Evolutionary conservation across 495 filamentous ascomycete species (phyloP), one percentile per base, ranked within the genome.

Genomic region (Aspergillus leporis): DNA sequence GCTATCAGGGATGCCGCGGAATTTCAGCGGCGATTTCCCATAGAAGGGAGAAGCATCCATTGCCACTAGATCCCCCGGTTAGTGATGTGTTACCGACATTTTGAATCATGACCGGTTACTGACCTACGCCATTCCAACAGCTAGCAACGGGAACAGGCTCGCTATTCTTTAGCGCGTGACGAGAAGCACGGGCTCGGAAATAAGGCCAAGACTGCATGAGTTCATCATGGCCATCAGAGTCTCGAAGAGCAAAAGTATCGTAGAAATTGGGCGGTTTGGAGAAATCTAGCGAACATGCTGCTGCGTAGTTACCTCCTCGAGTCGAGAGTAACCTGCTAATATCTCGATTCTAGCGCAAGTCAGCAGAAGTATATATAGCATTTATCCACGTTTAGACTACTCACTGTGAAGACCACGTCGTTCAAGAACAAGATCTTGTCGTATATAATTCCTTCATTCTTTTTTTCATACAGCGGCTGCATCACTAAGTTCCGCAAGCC

Each of bases 211-310:
- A 87, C 56, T 84, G 79, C 57, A 84, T 83, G 8, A 85, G 70
- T 16, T 81, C 74, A 55, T 86, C 83, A 54, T 83, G 69, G 47
- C 91, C 92, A 3, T 75, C 61, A 8, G 75, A 72, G 67, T 95
- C 92, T 3, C 91, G 87, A 6, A 93, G 78, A 19, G 92, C 92
- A 66, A 95, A 94, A 2, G 90, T 92, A 66, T 95, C 92, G 72
- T 94, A 93, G 74, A 86, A 92, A 4, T 63, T 36, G 3, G 89
- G 86, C 0, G 88, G 85, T 31, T 82, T 81, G 10, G 79, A 73
- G 64, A 91, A 94, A 66, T 96, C 92, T 58, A 95, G 73, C 0
- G 89, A 83, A 70, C 92, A 96, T 16, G 89, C 90, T 0, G 92
- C 90, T 4, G 88, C 90, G 61, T 93, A 96, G 30, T 83, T 65